Evolutionary conservation across 768 basidiomycete genomes (phyloP).

Genomic region (Collybiopsis confluens): DNA sequence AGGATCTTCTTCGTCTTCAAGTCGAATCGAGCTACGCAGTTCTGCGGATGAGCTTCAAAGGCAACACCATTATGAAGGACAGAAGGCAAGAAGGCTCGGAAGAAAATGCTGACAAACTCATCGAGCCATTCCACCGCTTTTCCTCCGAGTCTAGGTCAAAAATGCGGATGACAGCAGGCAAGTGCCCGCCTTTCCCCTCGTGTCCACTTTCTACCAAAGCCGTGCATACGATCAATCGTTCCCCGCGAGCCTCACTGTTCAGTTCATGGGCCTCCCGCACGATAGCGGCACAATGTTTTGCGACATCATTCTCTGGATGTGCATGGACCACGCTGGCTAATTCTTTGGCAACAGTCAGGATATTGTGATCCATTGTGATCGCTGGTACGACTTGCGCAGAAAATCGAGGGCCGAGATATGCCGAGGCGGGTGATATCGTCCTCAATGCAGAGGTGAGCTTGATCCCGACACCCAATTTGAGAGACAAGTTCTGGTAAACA

Average conservation of each 20-base stretch:
- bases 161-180: slow-evolving; percentile 45
- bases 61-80: slow-evolving; percentile 52
- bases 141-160: slow-evolving; percentile 49
- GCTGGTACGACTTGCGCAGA: slow-evolving; percentile 47
- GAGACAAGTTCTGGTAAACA: slow-evolving; percentile 38
- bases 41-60: slow-evolving; percentile 59
- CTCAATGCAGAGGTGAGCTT: slow-evolving; percentile 56
- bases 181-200: slow-evolving; percentile 36
- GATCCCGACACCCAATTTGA: slow-evolving; percentile 53
- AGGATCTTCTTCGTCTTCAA: slow-evolving; percentile 42
- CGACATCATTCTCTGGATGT: slow-evolving; percentile 43
- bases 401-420: slow-evolving; percentile 53
- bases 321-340: slow-evolving; percentile 48
- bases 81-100: slow-evolving; percentile 52
- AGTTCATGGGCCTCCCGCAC: slow-evolving; percentile 51
- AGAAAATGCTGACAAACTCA: slow-evolving; percentile 47
- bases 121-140: slow-evolving; percentile 47
- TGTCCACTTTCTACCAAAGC: slow-evolving; percentile 54
- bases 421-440: slow-evolving; percentile 56
- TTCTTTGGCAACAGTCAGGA: slow-evolving; percentile 53
- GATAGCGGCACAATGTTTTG: slow-evolving; percentile 51
- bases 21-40: slow-evolving; percentile 53
- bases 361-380: slow-evolving; percentile 40
- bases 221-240: slow-evolving; percentile 53
- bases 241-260: slow-evolving; percentile 39